phyloP scores from a whole-genome alignment of 2,329 filamentous ascomycete genomes.

The Ophiostoma quercus region DNA sequence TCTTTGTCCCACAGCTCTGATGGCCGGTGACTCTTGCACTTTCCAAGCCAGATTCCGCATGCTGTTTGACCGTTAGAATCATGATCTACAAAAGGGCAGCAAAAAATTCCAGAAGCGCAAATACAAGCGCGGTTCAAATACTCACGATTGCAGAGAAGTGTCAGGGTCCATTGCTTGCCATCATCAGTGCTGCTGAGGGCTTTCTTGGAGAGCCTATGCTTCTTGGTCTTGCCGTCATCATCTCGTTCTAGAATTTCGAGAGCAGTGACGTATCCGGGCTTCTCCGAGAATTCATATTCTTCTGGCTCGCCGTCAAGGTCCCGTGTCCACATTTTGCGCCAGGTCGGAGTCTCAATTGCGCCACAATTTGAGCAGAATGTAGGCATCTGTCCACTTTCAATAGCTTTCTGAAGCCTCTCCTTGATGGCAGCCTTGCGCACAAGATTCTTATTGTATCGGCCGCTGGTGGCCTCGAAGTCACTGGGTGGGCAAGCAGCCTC shows the following conservation, averaged over 20 bases:
- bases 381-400: conserved; percentile 77
- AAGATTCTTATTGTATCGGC: conserved; percentile 56
- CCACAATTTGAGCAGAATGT: conserved; percentile 90
- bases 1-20: conserved; percentile 74
- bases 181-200: conserved; percentile 57
- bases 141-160: conserved; percentile 82
- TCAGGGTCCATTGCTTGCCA: conserved; percentile 62
- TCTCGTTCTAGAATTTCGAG: conserved; percentile 64
- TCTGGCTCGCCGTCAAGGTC: conserved; percentile 64
- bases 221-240: conserved; percentile 54
- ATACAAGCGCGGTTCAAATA: conserved; percentile 30
- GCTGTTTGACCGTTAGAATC: conserved; percentile 41
- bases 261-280: conserved; percentile 67
- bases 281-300: conserved; percentile 65
- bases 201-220: conserved; percentile 76
- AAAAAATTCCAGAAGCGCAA: background rate
- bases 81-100: background rate
- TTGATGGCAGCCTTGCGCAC: conserved; percentile 59
- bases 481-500: conserved; percentile 42
- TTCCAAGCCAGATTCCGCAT: conserved; percentile 91
- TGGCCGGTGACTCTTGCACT: conserved; percentile 79
- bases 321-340: conserved; percentile 89
- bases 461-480: conserved; percentile 40
- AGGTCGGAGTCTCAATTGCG: conserved; percentile 91
- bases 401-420: conserved; percentile 55